phyloP scores from a whole-genome alignment of 2,329 filamentous ascomycete species.

The Kalmusia sp. region DNA sequence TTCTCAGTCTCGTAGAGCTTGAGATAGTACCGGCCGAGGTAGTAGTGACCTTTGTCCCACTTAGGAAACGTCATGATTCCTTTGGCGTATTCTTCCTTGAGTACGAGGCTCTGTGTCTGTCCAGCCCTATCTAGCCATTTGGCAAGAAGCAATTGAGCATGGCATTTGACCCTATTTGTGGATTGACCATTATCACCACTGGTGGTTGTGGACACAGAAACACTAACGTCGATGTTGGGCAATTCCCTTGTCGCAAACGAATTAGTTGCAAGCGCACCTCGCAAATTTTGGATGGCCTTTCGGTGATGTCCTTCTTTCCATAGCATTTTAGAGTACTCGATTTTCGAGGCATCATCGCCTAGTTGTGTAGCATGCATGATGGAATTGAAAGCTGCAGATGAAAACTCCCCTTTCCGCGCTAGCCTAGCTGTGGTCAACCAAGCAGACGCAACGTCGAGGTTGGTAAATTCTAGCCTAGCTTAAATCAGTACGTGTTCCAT shows the following conservation, averaged over 20 bases:
- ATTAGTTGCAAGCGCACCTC: conserved; percentile 82
- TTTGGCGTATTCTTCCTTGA: conserved; percentile 76
- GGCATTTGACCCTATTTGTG: conserved; percentile 70
- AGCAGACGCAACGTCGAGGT: conserved; percentile 77
- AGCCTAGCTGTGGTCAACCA: conserved; percentile 88
- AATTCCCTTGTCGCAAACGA: conserved; percentile 66
- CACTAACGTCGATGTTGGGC: conserved; percentile 40
- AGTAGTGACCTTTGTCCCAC: conserved; percentile 98
- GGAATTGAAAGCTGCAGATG: conserved; percentile 90
- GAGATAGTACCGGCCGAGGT: conserved; percentile 95
- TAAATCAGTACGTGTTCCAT: conserved; percentile 16
- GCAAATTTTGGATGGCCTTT: conserved; percentile 91
- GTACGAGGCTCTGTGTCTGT: conserved; percentile 82
- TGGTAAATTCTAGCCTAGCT: conserved; percentile 63
- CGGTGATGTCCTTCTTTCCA: conserved; percentile 94
- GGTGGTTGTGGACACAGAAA: conserved; percentile 47
- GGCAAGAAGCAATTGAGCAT: conserved; percentile 86
- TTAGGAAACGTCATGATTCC: conserved; percentile 72
- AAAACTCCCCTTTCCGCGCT: conserved; percentile 83
- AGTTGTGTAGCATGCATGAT: conserved; percentile 87
- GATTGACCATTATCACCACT: conserved; percentile 43
- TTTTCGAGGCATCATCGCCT: conserved; percentile 84
- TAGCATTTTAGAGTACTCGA: conserved; percentile 90
- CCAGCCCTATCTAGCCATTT: conserved; percentile 98
- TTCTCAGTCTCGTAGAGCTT: conserved; percentile 93